Evolutionary conservation across 345 rosid genomes (phyloP), one percentile per base, ranked within the genome.

Genomic region (Gynandropsis gynandra): DNA sequence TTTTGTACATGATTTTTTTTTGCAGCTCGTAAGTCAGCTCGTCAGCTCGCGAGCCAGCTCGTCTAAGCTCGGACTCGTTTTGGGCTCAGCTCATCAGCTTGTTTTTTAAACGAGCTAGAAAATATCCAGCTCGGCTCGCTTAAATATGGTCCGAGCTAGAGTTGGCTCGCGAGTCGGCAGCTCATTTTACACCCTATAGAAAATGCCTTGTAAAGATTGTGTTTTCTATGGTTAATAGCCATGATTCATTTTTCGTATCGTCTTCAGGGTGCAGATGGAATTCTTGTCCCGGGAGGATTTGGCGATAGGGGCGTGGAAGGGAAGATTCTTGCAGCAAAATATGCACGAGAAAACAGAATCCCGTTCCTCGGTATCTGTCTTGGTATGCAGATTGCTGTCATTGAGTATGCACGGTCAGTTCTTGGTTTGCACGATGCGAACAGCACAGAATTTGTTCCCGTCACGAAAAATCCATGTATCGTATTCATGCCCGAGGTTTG

Each of bases 241-340:
- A 2, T 29, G 16, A 10, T 27, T 58, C 16, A 38, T 13, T 34
- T 40, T 37, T 34, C 35, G 34, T 50, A 5, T n/a, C 38, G 41
- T 53, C 33, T 58, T 53, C 73, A 90, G 98, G 83, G 78, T 49
- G 89, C 90, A 17, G 80, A 87, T 74, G 98, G 96, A 41, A 6
- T 85, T 66, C 79, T 92, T 47, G 96, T 92, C 43, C 98, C 98
- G 24, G 98, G 98, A 68, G 98, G 98, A 44, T 92, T 92, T 78
- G 98, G 98, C 24, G 84, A 82, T 55, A 74, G 98, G 51, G 98
- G 98, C 47, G 96, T 92, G 63, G 74, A 79, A 70, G 96, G 98
- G 36, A 92, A 92, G 72, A 87, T 87, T 77, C 65, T 74, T 58
- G 93, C 96, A 37, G 87, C 96, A 10, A 87, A 80, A 41, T 79